A percentile compares a stretch with the other conserved stretches of the same genome.
Evolutionary conservation across 352 stramenopile species (phyloP).

Genomic region (Globisporangium acanthophoron): DNA sequence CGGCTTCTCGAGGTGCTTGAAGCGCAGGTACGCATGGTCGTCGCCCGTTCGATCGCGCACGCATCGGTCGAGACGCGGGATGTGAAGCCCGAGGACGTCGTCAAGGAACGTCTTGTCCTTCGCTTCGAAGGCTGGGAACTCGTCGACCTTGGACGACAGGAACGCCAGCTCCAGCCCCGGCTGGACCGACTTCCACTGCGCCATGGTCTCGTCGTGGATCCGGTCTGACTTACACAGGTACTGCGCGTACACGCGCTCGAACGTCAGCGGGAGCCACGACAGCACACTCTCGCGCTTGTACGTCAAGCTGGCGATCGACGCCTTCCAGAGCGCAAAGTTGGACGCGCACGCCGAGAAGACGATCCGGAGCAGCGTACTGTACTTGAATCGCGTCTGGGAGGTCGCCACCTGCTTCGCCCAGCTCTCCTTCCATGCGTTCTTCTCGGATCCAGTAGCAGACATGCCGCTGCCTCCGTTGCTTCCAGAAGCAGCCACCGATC

Average conservation of each 20-base stretch:
- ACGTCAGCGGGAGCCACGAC: constrained; percentile 68
- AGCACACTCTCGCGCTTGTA: constrained; percentile 66
- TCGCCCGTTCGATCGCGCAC: constrained; percentile 75
- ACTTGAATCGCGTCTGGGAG: constrained; percentile 64
- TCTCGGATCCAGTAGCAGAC: constrained; percentile 5
- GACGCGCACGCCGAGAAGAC: constrained; percentile 48
- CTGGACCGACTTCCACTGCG: constrained; percentile 68
- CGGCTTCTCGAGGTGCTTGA: constrained; percentile 68
- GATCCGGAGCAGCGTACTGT: constrained; percentile 70
- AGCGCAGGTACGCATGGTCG: constrained; percentile 80
- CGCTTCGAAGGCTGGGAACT: constrained; percentile 52
- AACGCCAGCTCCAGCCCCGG: constrained; percentile 71
- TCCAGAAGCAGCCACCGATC: too few relatives aligned
- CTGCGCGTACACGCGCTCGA: constrained; percentile 64
- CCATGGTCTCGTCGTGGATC: constrained; percentile 63
- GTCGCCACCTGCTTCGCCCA: constrained; percentile 74
- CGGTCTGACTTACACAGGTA: constrained; percentile 76
- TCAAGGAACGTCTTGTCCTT: constrained; percentile 71
- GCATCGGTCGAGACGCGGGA: constrained; percentile 72
- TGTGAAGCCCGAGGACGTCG: constrained; percentile 71
- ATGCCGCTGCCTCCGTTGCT: not conserved
- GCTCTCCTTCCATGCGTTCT: constrained; percentile 58
- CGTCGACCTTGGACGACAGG: constrained; percentile 40
- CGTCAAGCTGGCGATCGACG: constrained; percentile 52
- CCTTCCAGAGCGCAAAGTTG: constrained; percentile 74